Base-by-base conservation (phyloP, 352 stramenopile species). In the Pythium aphanidermatum region DNA sequence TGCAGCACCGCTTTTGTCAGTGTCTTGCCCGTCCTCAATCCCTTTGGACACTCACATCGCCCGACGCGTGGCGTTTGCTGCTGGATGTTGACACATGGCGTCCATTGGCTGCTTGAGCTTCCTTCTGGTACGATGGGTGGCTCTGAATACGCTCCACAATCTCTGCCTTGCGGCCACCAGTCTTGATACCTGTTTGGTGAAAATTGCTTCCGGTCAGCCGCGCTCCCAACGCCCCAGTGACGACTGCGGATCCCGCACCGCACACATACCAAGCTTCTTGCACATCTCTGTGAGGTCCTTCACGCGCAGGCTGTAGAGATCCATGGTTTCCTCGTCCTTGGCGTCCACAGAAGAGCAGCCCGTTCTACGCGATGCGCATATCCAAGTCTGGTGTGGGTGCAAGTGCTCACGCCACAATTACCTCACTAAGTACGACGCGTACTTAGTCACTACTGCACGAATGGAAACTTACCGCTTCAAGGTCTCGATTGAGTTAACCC, bases 281-380 rank as follows among this genome's bases (percentile, higher is more conserved):
- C 78, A 91, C 45, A 91, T 82, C 34, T 88, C 75, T 7, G 65
- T 63, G n/a, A 91, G 74, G n/a, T 91, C 78, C 45, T 88, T 91
- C 19, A 91, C 69, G 36, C 78, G 78, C 23, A 91, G 53, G 44
- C 46, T 67, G 41, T 70, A 63, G 41, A 88, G 65, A 67, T 91
- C 75, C 70, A 90, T 89, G 26, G 36, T 23, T 37, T 16, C 24
- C 27, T 5, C 25, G n/a, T n/a, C n/a, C n/a, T n/a, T n/a, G n/a
- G n/a, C 21, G 34, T 34, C 23, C 31, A 25, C 14, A 8, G 28
- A 32, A 32, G 28, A 32, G 8, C 28, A 13, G 13, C 8, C 28
- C 8, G 28, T 13, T 8, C 4, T 29, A 9, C 25, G 13, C 6
- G 17, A 17, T 9, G 13, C 19, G 13, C 45, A 33, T 45, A 25